A percentile compares a stretch with the other conserved stretches of the same genome.
These are phyloP conservation scores for Conticribra weissflogii DNA, from an alignment of 108 stramenopile species.

Conservation along the genomic window DNA sequence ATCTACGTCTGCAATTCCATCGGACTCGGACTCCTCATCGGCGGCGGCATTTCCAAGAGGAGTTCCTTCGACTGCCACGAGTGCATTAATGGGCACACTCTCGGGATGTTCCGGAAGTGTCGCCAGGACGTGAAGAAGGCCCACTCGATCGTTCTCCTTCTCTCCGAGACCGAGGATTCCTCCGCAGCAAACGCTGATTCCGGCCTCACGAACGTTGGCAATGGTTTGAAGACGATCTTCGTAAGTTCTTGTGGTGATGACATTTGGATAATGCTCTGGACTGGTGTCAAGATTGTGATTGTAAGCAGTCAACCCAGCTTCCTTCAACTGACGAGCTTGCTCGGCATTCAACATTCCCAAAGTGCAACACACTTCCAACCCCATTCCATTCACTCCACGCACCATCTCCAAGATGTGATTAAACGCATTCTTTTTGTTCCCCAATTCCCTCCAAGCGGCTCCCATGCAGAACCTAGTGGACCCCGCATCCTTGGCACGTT, in stretches of 20 bases:
- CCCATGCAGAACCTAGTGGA: constrained; percentile 99
- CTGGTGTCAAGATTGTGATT: constrained; percentile 99
- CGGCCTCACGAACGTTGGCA: constrained; percentile 96
- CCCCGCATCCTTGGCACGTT: constrained; percentile 95
- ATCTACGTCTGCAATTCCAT: constrained; percentile 82
- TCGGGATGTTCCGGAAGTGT: constrained; percentile 96
- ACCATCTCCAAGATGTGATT: constrained; percentile 97
- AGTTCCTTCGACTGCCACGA: constrained; percentile 91
- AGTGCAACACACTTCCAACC: constrained; percentile 96
- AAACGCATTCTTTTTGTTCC: constrained; percentile 98
- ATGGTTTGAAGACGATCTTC: constrained; percentile 96
- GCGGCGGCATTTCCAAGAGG: constrained; percentile 82
- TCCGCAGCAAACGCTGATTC: constrained; percentile 96
- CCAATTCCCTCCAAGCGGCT: constrained; percentile 97
- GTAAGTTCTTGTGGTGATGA: constrained; percentile 92
- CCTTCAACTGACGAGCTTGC: constrained; percentile 95
- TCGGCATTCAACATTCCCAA: constrained; percentile 96
- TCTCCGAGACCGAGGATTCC: constrained; percentile 98
- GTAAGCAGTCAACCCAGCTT: constrained; percentile 96
- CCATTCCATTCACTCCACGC: constrained; percentile 90
- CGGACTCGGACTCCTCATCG: constrained; percentile 36
- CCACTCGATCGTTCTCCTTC: constrained; percentile 91
- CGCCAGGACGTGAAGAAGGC: constrained; percentile 92
- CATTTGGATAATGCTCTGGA: constrained; percentile 96
- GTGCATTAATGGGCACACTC: constrained; percentile 96